Evolutionary conservation across 176 grass and related monocot species (phyloP).

Genomic region (Carex parvula): DNA sequence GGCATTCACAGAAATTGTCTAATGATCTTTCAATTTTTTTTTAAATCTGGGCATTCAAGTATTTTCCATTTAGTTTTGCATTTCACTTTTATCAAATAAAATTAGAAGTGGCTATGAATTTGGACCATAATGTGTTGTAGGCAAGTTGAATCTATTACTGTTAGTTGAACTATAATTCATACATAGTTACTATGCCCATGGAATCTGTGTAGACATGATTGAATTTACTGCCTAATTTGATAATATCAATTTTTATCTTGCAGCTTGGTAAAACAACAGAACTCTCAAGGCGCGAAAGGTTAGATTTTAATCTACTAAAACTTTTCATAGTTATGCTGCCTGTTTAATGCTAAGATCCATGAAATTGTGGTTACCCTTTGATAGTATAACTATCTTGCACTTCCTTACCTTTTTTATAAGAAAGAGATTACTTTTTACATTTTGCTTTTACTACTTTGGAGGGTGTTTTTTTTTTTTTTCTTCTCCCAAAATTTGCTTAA

Average conservation of each 20-base stretch:
- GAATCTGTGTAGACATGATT: neutral
- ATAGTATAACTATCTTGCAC: neutral
- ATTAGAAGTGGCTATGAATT: neutral
- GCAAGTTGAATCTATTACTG: neutral
- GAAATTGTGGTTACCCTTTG: neutral
- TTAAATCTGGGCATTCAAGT: neutral
- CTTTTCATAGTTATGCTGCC: neutral
- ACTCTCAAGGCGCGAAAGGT: constrained; percentile 98
- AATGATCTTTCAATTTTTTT: neutral
- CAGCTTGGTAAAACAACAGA: constrained; percentile 80
- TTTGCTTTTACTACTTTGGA: constrained; percentile 19
- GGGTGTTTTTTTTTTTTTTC: neutral
- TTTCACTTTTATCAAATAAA: neutral
- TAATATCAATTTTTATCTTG: constrained; percentile 17
- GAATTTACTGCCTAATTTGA: neutral
- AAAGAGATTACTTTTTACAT: neutral
- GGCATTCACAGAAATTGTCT: neutral
- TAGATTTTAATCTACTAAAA: neutral
- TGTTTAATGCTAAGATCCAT: neutral
- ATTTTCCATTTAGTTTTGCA: neutral
- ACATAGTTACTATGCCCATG: neutral
- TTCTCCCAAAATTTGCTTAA: neutral
- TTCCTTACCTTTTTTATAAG: neutral
- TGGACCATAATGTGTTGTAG: neutral
- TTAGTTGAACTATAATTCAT: neutral